Evolutionary conservation across 2,329 filamentous ascomycete species (phyloP), one percentile per base, ranked within the genome.

Genomic region (Diplodia seriata): DNA sequence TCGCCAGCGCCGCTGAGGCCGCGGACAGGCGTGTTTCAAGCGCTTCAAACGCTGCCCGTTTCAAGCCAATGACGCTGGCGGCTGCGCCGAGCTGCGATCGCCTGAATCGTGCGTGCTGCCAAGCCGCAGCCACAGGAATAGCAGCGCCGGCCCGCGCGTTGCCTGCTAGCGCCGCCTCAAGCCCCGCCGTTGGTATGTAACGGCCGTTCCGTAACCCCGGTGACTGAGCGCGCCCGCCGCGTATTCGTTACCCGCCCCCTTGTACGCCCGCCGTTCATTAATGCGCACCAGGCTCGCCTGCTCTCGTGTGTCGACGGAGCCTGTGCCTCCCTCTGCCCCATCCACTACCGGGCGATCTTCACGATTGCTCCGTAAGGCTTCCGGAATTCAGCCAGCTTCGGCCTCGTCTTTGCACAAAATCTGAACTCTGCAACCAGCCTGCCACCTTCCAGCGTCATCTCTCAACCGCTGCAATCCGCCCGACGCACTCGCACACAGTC

Each of bases 341-440:
- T 63, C 56, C 66, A 66, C 51, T 54, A 51, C 63, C 56, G 56
- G 66, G 49, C 66, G 66, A 68, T 68, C 66, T 54, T 63, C 66
- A 63, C 66, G 57, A 55, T 51, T 54, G 57, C 47, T 55, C 66
- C 66, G 38, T 56, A 63, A 68, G 57, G 56, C 66, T 68, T 43
- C 66, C 66, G 66, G 66, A 68, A 49, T 67, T 67, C 65, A 67
- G 54, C 65, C 65, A 67, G 65, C 66, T 63, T 63, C 59, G 59
- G 59, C 31, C 43, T 63, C 47, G 33, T 63, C 59, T 67, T 33
- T 67, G 65, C 65, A 62, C 57, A 68, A 68, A 68, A 63, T 68
- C 66, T 68, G 56, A 68, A 54, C 66, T 62, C 56, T 53, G n/a
- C 36, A 51, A 59, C 49, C 59, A 38, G 49, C 26, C 43, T 56